Evolutionary conservation across 768 basidiomycete species (phyloP).

Genomic region (Panus rudis): DNA sequence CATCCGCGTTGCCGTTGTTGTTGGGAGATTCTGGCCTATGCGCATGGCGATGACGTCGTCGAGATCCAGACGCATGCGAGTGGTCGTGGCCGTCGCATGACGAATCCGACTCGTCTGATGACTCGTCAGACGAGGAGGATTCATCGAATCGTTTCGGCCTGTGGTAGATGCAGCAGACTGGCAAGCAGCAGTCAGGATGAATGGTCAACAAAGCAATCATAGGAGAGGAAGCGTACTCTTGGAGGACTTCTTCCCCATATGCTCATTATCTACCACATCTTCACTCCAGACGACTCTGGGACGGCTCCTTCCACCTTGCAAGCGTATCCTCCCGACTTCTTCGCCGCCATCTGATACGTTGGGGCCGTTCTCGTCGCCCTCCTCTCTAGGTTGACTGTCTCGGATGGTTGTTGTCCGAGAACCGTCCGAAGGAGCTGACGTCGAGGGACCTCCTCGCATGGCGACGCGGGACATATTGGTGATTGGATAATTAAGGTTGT

Average conservation of each 20-base stretch:
- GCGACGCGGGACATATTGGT: conserved; percentile 7
- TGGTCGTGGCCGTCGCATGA: conserved; percentile 17
- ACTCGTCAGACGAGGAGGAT: conserved; percentile 58
- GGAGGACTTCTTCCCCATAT: conserved; percentile 81
- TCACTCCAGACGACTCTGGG: conserved; percentile 76
- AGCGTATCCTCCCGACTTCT: conserved; percentile 45
- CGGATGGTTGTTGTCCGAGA: conserved; percentile 27
- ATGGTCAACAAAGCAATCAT: not conserved
- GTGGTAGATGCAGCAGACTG: conserved; percentile 96
- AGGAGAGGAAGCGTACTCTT: conserved; percentile 60
- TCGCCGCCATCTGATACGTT: conserved; percentile 13
- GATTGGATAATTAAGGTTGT: not conserved
- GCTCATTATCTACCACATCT: conserved; percentile 87
- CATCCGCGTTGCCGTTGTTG: conserved; percentile 8
- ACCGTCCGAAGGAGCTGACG: conserved; percentile 24
- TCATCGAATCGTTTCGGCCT: conserved; percentile 76
- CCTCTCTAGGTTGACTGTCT: conserved; percentile 31
- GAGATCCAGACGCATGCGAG: conserved; percentile 10
- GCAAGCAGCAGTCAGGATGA: not conserved
- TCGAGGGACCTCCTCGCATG: conserved; percentile 4
- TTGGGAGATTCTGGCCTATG: too few species aligned
- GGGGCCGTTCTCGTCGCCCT: conserved; percentile 9
- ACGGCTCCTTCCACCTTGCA: conserved; percentile 40
- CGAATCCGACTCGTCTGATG: conserved; percentile 41
- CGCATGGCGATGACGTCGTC: conserved; percentile 8